A percentile compares a stretch with the other conserved stretches of the same genome.
phyloP scores from a whole-genome alignment of 2,329 filamentous ascomycete genomes.

The Fusarium cicatricum region DNA sequence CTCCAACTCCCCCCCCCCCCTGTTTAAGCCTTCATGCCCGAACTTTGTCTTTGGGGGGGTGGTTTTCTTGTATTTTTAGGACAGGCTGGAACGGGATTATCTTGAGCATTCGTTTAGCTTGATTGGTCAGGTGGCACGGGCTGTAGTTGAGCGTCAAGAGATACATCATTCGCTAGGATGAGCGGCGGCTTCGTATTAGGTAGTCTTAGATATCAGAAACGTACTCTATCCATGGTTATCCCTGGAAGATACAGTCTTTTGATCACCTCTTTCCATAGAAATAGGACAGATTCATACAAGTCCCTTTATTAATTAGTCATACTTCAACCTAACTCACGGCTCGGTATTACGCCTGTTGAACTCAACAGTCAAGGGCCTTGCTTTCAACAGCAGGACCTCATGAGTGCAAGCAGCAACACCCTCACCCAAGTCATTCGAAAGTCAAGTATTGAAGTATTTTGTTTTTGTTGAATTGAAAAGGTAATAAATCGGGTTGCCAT shows the following conservation, averaged over 20 bases:
- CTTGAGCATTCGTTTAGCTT: slow-evolving; percentile 10
- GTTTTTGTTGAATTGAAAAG: slow-evolving; percentile 29
- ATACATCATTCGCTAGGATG: slow-evolving; percentile 2
- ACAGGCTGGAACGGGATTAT: slow-evolving; percentile 3
- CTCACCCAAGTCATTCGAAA: background rate
- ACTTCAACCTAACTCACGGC: background rate
- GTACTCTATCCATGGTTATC: background rate
- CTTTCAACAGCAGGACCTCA: no score
- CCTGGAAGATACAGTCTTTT: slow-evolving; percentile 3
- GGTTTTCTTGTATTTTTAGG: slow-evolving; percentile 27
- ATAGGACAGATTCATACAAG: slow-evolving; percentile 6
- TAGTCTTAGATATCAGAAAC: slow-evolving; percentile 8
- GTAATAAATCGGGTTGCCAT: slow-evolving; percentile 9
- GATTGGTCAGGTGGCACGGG: background rate
- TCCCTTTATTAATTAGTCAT: background rate
- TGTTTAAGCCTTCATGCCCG: slow-evolving; percentile 4
- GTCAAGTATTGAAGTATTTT: slow-evolving; percentile 22
- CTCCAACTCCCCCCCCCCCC: no score
- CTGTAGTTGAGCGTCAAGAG: background rate
- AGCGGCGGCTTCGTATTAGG: slow-evolving; percentile 2
- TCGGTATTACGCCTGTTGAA: no score
- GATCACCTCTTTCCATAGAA: slow-evolving; percentile 15
- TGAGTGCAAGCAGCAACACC: no score
- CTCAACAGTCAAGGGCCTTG: no score
- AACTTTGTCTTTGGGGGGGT: slow-evolving; percentile 14